Evolutionary conservation across 306 rosid genomes (phyloP).

Genomic region (Oemleria cerasiformis): DNA sequence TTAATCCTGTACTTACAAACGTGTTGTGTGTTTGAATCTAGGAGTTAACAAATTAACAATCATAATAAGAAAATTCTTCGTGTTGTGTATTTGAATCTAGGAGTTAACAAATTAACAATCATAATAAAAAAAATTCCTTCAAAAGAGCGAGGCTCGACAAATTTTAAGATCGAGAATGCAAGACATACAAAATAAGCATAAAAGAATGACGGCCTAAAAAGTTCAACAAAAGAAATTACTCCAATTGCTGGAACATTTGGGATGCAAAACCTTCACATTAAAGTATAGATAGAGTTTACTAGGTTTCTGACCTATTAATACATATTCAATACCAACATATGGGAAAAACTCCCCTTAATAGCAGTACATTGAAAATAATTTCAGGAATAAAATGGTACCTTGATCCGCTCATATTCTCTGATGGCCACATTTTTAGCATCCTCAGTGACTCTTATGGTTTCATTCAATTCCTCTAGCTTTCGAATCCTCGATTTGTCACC

Average conservation of each 20-base stretch:
- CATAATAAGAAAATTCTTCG: not conserved
- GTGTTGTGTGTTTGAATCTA: not conserved
- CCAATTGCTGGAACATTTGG: not conserved
- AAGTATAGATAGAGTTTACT: not conserved
- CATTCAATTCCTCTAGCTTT: constrained; percentile 82
- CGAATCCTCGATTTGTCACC: constrained; percentile 73
- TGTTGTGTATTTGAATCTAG: not conserved
- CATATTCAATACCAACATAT: not conserved
- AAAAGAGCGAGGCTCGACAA: not conserved
- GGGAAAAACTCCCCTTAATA: not conserved
- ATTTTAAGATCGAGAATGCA: not conserved
- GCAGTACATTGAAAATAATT: not conserved
- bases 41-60: not conserved
- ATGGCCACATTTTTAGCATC: constrained; percentile 80
- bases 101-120: not conserved
- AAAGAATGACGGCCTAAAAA: too few relatives aligned
- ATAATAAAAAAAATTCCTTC: not conserved
- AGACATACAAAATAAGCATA: not conserved
- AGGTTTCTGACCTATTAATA: not conserved
- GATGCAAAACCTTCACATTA: not conserved
- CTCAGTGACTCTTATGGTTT: constrained; percentile 69
- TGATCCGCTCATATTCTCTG: constrained; percentile 86
- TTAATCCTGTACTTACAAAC: not conserved
- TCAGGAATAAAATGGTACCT: constrained; percentile 45
- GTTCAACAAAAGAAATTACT: not conserved